phyloP scores from a whole-genome alignment of 1,284 basidiomycete species.

The Trametes pubescens region DNA sequence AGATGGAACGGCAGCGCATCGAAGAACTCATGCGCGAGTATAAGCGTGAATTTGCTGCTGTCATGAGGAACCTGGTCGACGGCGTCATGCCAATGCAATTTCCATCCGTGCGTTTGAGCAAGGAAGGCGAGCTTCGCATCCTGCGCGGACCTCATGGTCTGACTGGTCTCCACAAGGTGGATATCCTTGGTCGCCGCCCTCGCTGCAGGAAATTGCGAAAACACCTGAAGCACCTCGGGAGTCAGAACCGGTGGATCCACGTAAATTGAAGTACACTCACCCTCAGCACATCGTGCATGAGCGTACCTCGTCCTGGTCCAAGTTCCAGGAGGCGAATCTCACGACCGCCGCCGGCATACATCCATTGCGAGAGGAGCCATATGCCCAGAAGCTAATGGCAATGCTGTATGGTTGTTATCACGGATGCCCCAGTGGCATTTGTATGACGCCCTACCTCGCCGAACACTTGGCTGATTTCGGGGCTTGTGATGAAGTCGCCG shows the following conservation, averaged over 20 bases:
- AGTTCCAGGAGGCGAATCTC: slow-evolving; percentile 87
- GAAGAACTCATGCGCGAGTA: slow-evolving; percentile 98
- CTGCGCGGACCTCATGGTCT: slow-evolving; percentile 73
- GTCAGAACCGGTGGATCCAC: slow-evolving; percentile 34
- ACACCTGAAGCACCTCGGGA: slow-evolving; percentile 50
- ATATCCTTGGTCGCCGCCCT: slow-evolving; percentile 58
- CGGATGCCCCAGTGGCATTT: slow-evolving; percentile 16
- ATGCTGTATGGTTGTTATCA: slow-evolving; percentile 49
- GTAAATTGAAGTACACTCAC: slow-evolving; percentile 52
- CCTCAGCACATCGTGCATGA: slow-evolving; percentile 91
- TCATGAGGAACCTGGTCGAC: slow-evolving; percentile 71
- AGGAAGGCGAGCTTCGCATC: slow-evolving; percentile 55
- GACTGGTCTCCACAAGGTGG: slow-evolving; percentile 86
- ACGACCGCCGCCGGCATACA: slow-evolving; percentile 58
- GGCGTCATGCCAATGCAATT: slow-evolving; percentile 78
- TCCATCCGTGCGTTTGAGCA: slow-evolving; percentile 42
- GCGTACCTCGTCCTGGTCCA: slow-evolving; percentile 93
- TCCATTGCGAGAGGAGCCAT: slow-evolving; percentile 89
- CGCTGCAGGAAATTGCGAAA: slow-evolving; percentile 57
- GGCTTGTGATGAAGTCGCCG: slow-evolving; percentile 97
- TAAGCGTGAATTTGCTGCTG: slow-evolving; percentile 78
- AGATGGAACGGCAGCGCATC: slow-evolving; percentile 95
- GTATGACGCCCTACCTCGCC: slow-evolving; percentile 78
- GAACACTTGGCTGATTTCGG: slow-evolving; percentile 97
- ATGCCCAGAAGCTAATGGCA: slow-evolving; percentile 77